These are phyloP conservation scores for Thielaviopsis ethacetica DNA, from an alignment of 2,329 filamentous ascomycete species.

Conservation along the genomic window DNA sequence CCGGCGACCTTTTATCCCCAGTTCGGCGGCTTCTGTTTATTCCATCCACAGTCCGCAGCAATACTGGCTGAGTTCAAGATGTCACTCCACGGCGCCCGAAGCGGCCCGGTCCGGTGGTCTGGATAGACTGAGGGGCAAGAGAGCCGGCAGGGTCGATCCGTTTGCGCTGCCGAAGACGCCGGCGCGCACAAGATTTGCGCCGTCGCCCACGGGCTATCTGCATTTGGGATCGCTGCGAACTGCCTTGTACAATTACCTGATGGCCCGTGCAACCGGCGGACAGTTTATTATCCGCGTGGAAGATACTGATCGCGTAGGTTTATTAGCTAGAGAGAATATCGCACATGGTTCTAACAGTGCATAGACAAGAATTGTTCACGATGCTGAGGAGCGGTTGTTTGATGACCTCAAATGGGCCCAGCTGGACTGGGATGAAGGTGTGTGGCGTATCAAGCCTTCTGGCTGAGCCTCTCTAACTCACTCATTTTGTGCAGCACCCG, in stretches of 20 bases:
- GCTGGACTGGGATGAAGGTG: conserved; percentile 82
- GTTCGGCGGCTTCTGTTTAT: background rate
- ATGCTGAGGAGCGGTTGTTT: conserved; percentile 62
- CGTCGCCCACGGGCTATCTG: conserved; percentile 84
- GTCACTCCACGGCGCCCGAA: conserved; percentile 1
- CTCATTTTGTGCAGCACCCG: conserved; percentile 44
- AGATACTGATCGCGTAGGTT: conserved; percentile 74
- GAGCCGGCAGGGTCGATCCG: background rate
- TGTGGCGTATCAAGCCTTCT: background rate
- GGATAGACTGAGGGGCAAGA: conserved; percentile 2
- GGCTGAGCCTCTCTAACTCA: conserved; percentile 12
- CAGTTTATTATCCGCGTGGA: conserved; percentile 86
- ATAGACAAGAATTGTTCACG: conserved; percentile 64
- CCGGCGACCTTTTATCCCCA: background rate
- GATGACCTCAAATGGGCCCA: conserved; percentile 79
- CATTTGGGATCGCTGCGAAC: conserved; percentile 86
- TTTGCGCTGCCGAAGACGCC: conserved; percentile 34
- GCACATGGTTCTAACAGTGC: background rate
- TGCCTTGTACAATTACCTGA: conserved; percentile 84
- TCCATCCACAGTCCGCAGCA: no score
- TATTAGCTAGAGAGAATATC: conserved; percentile 4
- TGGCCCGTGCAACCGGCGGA: conserved; percentile 75
- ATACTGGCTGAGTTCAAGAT: background rate
- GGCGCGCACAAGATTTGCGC: conserved; percentile 59
- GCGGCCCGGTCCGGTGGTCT: background rate